Base-by-base conservation (phyloP, 2,329 filamentous ascomycete species). In the Apiospora pterosperma region DNA sequence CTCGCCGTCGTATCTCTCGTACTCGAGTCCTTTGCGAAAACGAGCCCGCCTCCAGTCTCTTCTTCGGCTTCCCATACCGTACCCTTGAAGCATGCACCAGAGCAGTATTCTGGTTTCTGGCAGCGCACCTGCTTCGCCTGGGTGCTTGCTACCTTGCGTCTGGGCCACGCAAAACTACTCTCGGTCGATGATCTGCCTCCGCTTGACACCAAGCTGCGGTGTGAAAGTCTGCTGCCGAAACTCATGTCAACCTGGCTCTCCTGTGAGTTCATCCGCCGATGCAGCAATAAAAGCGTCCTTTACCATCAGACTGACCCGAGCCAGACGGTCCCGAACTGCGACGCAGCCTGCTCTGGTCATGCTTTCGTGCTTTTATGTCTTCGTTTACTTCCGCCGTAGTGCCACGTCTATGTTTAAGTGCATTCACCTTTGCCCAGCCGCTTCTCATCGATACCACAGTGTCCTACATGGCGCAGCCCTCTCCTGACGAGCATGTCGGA, bases 81-180 rank as follows among this genome's bases (percentile, higher is more conserved):
- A n/a, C n/a, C n/a, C n/a, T n/a, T 41, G 11, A 19, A 41, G 38
- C 38, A 19, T 41, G 38, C 71, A 12, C 67, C 68, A 12, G 67
- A 68, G 36, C 42, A 21, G 14, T 59, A 61, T 12, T 71, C 69
- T 64, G 72, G 73, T 8, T 68, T 72, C 16, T 69, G 71, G 39
- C 73, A 66, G 48, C 67, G 72, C 6, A 67, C 65, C 23, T 69
- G 70, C 63, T 75, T 74, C 60, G 72, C 68, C 67, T 75, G 72
- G 73, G 36, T 74, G 25, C 71, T 71, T 42, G 63, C 65, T 8
- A 59, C 74, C 8, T 69, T 75, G 66, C 64, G 36, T 36, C 64
- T 60, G 2, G 73, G 73, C 5, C 74, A 68, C 48, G 58, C 61
- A 34, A 68, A 71, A 58, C 44, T 76, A 10, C 71, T 72, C 39